phyloP scores from a whole-genome alignment of 495 filamentous ascomycete species.

The Ramalina peruviana region DNA sequence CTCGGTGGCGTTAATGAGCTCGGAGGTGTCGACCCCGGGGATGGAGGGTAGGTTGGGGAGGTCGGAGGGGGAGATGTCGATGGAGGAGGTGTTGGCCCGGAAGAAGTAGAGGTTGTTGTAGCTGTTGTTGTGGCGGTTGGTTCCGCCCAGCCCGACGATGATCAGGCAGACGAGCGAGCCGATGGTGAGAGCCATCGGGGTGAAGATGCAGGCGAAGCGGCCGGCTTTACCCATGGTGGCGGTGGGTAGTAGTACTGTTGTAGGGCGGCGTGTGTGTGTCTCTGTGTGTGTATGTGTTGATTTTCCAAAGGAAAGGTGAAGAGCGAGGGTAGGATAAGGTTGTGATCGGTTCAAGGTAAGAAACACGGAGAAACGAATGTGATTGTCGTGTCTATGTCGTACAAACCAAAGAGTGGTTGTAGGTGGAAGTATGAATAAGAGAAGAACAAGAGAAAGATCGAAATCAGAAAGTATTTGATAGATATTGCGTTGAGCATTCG shows the following conservation, averaged over 20 bases:
- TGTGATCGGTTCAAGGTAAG: no score
- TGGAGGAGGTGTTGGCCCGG: slow-evolving; percentile 34
- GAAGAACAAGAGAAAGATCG: no score
- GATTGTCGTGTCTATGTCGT: no score
- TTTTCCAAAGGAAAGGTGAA: no score
- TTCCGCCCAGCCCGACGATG: slow-evolving; percentile 57
- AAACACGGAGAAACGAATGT: no score
- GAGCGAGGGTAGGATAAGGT: no score
- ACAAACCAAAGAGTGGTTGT: no score
- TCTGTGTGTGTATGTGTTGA: no score
- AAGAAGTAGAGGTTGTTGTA: slow-evolving; percentile 55
- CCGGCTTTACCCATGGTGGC: slow-evolving; percentile 56
- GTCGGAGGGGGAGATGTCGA: slow-evolving; percentile 9
- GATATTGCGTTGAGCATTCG: no score
- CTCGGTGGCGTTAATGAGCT: slow-evolving; percentile 22
- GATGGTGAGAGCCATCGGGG: slow-evolving; percentile 63
- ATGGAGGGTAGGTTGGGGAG: slow-evolving; percentile 18
- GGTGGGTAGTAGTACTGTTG: not conserved
- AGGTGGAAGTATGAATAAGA: no score
- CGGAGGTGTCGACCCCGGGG: slow-evolving; percentile 22
- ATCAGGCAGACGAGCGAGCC: slow-evolving; percentile 59
- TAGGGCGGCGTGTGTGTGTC: no score
- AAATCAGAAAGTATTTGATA: no score
- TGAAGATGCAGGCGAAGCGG: slow-evolving; percentile 65
- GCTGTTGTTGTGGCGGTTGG: slow-evolving; percentile 41